Evolutionary conservation across 2,329 filamentous ascomycete species (phyloP).

Genomic region (Tolypocladium tropicale): DNA sequence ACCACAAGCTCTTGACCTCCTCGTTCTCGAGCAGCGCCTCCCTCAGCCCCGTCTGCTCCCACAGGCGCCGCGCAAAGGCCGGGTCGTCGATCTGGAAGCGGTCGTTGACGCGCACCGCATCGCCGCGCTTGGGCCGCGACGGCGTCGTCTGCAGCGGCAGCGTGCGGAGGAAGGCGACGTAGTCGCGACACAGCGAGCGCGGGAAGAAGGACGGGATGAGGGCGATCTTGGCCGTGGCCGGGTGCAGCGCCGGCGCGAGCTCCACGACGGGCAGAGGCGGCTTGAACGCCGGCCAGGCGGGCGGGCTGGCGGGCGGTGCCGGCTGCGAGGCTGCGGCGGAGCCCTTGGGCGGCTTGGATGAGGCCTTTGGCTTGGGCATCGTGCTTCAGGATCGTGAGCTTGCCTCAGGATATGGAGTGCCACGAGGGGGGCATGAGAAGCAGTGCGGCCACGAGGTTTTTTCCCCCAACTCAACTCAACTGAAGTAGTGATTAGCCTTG

Average conservation of each 20-base stretch:
- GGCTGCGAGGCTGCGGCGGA: conserved; percentile 8
- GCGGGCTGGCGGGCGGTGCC: conserved; percentile 12
- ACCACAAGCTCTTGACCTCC: conserved; percentile 33
- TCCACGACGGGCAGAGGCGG: conserved; percentile 57
- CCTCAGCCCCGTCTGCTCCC: conserved; percentile 66
- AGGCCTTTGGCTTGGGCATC: conserved; percentile 23
- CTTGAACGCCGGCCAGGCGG: conserved; percentile 61
- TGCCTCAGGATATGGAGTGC: no score
- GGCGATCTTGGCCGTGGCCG: conserved; percentile 51
- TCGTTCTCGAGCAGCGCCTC: conserved; percentile 40
- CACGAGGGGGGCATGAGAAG: no score
- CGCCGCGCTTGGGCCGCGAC: conserved; percentile 64
- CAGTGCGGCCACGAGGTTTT: no score
- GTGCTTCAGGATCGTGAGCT: neutral
- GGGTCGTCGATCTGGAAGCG: conserved; percentile 74
- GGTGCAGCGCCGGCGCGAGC: conserved; percentile 47
- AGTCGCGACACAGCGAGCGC: conserved; percentile 61
- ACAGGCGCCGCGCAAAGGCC: conserved; percentile 63
- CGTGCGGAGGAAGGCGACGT: conserved; percentile 59
- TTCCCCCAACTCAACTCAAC: no score
- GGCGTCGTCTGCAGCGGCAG: conserved; percentile 71
- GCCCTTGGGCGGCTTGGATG: conserved; percentile 10
- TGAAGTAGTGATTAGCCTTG: no score
- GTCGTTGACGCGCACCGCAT: conserved; percentile 81
- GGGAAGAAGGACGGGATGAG: conserved; percentile 68